Evolutionary conservation across 2,329 filamentous ascomycete species (phyloP), one percentile per base, ranked within the genome.

Genomic region (Ceratocystis cubensis): DNA sequence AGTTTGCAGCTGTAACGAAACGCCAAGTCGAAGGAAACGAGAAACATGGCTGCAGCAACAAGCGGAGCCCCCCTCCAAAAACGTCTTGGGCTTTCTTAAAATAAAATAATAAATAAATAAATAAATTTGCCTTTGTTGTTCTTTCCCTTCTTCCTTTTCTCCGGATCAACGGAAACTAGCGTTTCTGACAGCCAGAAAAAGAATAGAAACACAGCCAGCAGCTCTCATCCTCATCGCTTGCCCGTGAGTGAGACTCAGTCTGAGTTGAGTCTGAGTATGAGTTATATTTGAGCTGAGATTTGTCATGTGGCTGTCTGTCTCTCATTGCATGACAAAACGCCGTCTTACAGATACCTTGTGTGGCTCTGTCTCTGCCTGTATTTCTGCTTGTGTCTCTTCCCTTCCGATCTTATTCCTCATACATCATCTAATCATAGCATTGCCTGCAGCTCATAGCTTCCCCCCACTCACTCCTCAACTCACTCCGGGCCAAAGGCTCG

Each of bases 401-500:
- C 33, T 37, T 37, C 33, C 33, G 33, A 37, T 37, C 33, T 22
- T 50, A 10, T 50, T 50, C 22, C n/a, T 50, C 33, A 37, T 37
- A 13, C 8, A 37, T 13, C 33, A 37, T 37, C 33, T 37, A 13
- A 1, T 10, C 33, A 13, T 37, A 37, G 33, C 10, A 10, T 3
- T 37, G 33, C 33, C 33, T 37, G 3, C 33, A 37, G 2, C 33
- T 37, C 33, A 37, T 13, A 10, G 33, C 33, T 37, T 37, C 10
- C 33, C 33, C 33, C 7, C 33, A 37, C 33, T 57, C 50, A 57
- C 50, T 57, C 50, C 13, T 57, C 20, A 28, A 28, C 50, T 28
- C 45, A 50, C 46, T 50, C 53, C 53, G 53, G 53, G 53, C 53
- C 53, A 57, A 57, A 57, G 53, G 53, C 53, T 57, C 53, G 53